Evolutionary conservation across 192 early-diverging fungal species (phyloP).

Genomic region (Spizellomyces sp.): DNA sequence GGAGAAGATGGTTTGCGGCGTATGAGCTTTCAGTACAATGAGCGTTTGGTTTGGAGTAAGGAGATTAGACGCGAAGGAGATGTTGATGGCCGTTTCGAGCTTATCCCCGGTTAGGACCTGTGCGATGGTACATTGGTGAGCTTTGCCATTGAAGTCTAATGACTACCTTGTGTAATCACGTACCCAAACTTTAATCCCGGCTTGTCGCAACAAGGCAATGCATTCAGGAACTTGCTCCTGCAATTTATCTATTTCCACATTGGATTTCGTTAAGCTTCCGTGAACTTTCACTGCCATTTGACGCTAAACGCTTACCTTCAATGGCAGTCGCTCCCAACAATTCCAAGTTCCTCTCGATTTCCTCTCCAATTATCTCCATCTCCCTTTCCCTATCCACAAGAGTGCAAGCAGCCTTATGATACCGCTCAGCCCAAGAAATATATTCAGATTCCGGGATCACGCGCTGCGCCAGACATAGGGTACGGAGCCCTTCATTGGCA

Average conservation of each 20-base stretch:
- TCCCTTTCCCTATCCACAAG: slow-evolving; percentile 77
- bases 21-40: slow-evolving; percentile 43
- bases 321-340: slow-evolving; percentile 87
- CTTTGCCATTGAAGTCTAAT: background rate
- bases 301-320: slow-evolving; percentile 42
- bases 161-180: background rate
- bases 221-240: slow-evolving; percentile 86
- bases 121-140: background rate
- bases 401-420: slow-evolving; percentile 69
- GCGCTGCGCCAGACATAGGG: slow-evolving; percentile 83
- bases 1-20: slow-evolving; percentile 25
- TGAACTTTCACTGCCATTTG: too few species aligned
- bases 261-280: too few species aligned
- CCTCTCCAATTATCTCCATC: slow-evolving; percentile 75
- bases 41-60: slow-evolving; percentile 51
- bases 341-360: slow-evolving; percentile 74
- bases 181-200: slow-evolving; percentile 80
- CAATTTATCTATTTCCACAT: slow-evolving; percentile 60
- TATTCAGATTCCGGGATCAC: slow-evolving; percentile 77
- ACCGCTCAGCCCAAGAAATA: slow-evolving; percentile 63
- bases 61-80: slow-evolving; percentile 77
- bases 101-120: slow-evolving; percentile 89
- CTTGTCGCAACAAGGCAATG: slow-evolving; percentile 73
- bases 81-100: slow-evolving; percentile 90
- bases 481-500: slow-evolving; percentile 69